These are phyloP conservation scores for Prunus davidiana DNA, from an alignment of 306 rosid genomes.

Conservation along the genomic window DNA sequence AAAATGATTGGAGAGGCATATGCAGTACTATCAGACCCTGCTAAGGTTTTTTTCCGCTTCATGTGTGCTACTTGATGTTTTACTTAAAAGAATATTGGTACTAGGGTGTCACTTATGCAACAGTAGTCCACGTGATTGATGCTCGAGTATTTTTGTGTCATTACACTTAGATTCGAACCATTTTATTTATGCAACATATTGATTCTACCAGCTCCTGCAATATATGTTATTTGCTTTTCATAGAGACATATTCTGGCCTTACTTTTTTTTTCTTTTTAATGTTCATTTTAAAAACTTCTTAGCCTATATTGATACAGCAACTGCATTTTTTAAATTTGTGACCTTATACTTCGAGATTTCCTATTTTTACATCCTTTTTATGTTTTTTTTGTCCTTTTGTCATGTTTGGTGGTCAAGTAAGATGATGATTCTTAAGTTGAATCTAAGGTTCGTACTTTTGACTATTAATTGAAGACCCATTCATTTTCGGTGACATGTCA, in stretches of 20 bases:
- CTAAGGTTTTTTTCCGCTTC: conserved; percentile 45
- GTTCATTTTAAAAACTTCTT: background rate
- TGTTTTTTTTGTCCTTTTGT: background rate
- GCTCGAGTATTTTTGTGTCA: background rate
- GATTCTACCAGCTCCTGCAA: background rate
- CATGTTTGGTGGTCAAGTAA: background rate
- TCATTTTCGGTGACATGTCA: background rate
- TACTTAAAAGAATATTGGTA: background rate
- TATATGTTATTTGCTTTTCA: background rate
- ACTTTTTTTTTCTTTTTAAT: background rate
- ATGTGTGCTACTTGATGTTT: conserved; percentile 11
- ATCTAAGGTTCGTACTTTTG: background rate
- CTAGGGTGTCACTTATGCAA: background rate
- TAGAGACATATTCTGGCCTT: background rate
- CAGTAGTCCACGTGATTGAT: background rate
- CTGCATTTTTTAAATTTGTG: background rate
- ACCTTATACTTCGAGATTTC: background rate
- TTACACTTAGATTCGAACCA: background rate
- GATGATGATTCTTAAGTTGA: background rate
- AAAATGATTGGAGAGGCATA: conserved; percentile 97
- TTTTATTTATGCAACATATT: background rate
- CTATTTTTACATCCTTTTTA: background rate
- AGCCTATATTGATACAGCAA: background rate
- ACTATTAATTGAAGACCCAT: background rate
- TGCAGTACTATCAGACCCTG: conserved; percentile 80